These are phyloP conservation scores for Helianthus tuberosus DNA, from an alignment of 129 eudicot species.

Conservation along the genomic window DNA sequence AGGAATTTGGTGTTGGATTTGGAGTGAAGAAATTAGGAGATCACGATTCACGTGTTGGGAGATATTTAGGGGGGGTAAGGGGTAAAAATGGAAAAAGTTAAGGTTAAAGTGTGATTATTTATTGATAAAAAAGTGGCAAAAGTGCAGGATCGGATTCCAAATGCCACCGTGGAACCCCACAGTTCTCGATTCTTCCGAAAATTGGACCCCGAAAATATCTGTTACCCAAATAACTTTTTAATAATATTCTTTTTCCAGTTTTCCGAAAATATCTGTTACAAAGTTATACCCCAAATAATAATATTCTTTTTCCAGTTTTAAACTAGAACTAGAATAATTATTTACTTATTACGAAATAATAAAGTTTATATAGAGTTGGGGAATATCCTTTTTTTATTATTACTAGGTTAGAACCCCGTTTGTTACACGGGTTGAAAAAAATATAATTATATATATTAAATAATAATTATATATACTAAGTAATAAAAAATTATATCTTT, in stretches of 20 bases:
- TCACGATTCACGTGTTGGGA: constrained; percentile 14
- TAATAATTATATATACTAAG: no score
- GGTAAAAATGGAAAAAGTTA: constrained; percentile 15
- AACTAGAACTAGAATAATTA: no score
- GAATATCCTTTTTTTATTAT: no score
- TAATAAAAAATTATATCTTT: no score
- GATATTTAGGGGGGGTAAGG: constrained; percentile 38
- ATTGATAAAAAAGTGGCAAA: constrained; percentile 33
- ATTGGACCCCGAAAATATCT: constrained; percentile 14
- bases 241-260: background rate
- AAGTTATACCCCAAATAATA: background rate
- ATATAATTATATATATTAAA: no score
- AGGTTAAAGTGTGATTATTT: constrained; percentile 29
- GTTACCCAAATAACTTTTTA: background rate
- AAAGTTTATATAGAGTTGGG: background rate
- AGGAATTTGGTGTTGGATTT: constrained; percentile 1
- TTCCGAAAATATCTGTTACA: background rate
- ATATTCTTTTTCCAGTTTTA: background rate
- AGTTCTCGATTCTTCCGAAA: constrained; percentile 28
- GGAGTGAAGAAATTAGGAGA: constrained; percentile 25
- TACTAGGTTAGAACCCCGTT: no score
- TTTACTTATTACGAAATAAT: background rate
- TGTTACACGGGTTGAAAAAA: no score
- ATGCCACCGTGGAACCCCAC: constrained; percentile 39
- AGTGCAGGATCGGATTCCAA: constrained; percentile 48